These are phyloP conservation scores for Leucocoprinus birnbaumii DNA, from an alignment of 768 basidiomycete species.

Conservation along the genomic window DNA sequence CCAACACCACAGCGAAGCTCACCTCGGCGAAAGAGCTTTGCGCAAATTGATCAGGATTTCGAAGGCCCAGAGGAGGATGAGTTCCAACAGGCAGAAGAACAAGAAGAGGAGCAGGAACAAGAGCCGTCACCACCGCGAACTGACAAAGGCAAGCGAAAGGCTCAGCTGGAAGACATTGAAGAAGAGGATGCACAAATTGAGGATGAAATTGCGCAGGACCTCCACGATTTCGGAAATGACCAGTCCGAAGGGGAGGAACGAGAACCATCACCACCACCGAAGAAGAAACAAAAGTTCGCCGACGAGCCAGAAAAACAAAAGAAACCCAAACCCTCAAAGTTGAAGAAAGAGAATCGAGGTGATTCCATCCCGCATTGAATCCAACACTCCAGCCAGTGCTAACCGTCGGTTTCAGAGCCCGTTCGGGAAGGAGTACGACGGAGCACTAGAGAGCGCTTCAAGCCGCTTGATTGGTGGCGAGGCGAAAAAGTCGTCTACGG, in stretches of 20 bases:
- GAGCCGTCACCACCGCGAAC: constrained; percentile 24
- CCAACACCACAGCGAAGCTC: constrained; percentile 12
- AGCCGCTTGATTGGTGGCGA: constrained; percentile 91
- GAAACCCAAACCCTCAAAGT: constrained; percentile 20
- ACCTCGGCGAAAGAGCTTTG: constrained; percentile 41
- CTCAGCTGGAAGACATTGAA: constrained; percentile 32
- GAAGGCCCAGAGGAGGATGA: constrained; percentile 38
- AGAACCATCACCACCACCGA: constrained; percentile 23
- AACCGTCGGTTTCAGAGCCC: constrained; percentile 15
- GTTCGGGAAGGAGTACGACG: constrained; percentile 61
- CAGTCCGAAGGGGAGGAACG: constrained; percentile 29
- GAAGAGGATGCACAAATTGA: constrained; percentile 42
- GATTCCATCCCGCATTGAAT: constrained; percentile 10
- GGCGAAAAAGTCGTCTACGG: constrained; percentile 86
- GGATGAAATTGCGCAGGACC: constrained; percentile 39
- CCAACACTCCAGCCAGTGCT: neutral
- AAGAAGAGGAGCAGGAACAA: constrained; percentile 28
- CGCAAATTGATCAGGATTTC: constrained; percentile 47
- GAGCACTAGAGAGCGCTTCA: constrained; percentile 62
- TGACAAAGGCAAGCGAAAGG: constrained; percentile 42
- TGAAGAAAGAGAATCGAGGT: constrained; percentile 43
- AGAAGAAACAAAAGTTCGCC: constrained; percentile 32
- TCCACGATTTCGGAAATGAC: constrained; percentile 34
- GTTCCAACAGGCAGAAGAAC: constrained; percentile 13
- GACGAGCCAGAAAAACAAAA: constrained; percentile 16